Evolutionary conservation across 2,329 filamentous ascomycete genomes (phyloP).

Genomic region (Penicillium sp.): DNA sequence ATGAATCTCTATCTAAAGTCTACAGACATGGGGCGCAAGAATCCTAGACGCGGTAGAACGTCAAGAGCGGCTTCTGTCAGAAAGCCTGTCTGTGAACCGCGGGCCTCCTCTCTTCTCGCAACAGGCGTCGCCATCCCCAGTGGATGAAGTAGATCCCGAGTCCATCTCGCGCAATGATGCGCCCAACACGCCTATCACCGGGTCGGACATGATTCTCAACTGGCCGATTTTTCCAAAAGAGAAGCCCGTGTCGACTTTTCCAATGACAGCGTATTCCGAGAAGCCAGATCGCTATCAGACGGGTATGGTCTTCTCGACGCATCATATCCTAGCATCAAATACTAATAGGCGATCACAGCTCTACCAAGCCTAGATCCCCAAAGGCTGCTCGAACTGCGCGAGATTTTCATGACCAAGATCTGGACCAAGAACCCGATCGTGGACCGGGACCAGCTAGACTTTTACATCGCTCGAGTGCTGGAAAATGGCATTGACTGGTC

Average conservation of each 20-base stretch:
- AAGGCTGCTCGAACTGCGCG: slow-evolving; percentile 25
- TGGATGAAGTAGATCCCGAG: slow-evolving; percentile 27
- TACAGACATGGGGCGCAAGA: slow-evolving; percentile 27
- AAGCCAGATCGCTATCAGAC: slow-evolving; percentile 25
- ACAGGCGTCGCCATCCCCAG: slow-evolving; percentile 13
- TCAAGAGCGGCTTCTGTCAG: slow-evolving; percentile 24
- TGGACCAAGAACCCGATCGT: slow-evolving; percentile 31
- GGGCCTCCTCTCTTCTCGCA: slow-evolving; percentile 7
- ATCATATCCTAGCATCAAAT: neutral
- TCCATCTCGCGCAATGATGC: slow-evolving; percentile 30
- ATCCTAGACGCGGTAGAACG: slow-evolving; percentile 29
- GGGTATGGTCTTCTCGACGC: slow-evolving; percentile 11
- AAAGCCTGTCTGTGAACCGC: slow-evolving; percentile 12
- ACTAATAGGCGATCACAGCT: slow-evolving; percentile 4
- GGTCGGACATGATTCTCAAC: slow-evolving; percentile 30
- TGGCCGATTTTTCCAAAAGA: slow-evolving; percentile 30
- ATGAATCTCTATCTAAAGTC: slow-evolving; percentile 16
- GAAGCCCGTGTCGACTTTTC: slow-evolving; percentile 28
- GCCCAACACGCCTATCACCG: slow-evolving; percentile 28
- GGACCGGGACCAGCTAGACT: slow-evolving; percentile 26
- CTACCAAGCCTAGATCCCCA: slow-evolving; percentile 22
- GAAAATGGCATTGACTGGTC: slow-evolving; percentile 30
- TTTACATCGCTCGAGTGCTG: slow-evolving; percentile 22
- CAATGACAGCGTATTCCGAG: slow-evolving; percentile 25
- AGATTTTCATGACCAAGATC: slow-evolving; percentile 29